phyloP scores from a whole-genome alignment of 192 early-diverging fungal genomes.

The Endogone sp. region DNA sequence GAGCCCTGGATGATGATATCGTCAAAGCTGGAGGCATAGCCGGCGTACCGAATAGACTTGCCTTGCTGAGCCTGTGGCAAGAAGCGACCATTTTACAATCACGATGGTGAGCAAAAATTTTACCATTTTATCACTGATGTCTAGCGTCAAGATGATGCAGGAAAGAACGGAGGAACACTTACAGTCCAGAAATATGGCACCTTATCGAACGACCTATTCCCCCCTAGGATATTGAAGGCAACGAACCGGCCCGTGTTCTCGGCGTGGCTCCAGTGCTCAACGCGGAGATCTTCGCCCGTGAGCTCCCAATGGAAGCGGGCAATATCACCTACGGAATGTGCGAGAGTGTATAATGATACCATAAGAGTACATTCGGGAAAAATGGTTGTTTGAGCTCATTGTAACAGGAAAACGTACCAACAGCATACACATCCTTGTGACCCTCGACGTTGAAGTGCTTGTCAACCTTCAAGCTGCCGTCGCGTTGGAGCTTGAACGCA shows the following conservation, averaged over 20 bases:
- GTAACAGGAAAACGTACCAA: conserved; percentile 29
- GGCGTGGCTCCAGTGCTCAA: conserved; percentile 58
- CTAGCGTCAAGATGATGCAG: too few relatives aligned
- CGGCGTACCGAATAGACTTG: conserved; percentile 50
- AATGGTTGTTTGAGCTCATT: too few relatives aligned
- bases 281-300: conserved; percentile 37
- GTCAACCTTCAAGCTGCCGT: conserved; percentile 45
- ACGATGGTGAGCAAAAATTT: too few relatives aligned
- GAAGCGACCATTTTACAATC: too few relatives aligned
- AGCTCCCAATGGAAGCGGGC: conserved; percentile 42
- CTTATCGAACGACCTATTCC: conserved; percentile 31
- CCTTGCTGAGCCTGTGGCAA: conserved; percentile 37
- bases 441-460: conserved; percentile 35
- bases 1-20: conserved; percentile 41
- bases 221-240: conserved; percentile 20
- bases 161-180: not conserved
- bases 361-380: too few relatives aligned
- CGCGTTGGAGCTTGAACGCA: conserved; percentile 35
- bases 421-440: conserved; percentile 38
- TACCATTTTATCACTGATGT: too few relatives aligned
- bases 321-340: conserved; percentile 43
- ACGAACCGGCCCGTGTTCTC: conserved; percentile 30
- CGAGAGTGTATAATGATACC: not conserved
- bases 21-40: conserved; percentile 48
- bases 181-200: conserved; percentile 60